Evolutionary conservation across 2,329 filamentous ascomycete genomes (phyloP).

Genomic region (Tricladium varicosporioides): DNA sequence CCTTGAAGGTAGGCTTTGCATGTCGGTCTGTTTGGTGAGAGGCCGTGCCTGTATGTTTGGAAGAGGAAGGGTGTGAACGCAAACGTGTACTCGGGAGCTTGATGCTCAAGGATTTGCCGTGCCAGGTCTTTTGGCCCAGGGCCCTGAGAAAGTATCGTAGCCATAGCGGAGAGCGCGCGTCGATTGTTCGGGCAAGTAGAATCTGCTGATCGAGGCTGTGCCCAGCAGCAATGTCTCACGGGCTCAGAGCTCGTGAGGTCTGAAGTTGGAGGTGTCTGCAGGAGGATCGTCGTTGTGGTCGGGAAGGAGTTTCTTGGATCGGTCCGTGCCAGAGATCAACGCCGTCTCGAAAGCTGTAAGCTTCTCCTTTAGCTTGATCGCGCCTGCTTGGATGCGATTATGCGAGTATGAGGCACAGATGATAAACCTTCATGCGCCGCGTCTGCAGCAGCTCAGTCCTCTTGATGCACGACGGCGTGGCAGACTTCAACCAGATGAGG

Average conservation of each 20-base stretch:
- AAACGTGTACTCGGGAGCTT: constrained; percentile 64
- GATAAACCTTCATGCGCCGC: constrained; percentile 4
- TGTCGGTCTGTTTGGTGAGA: constrained; percentile 73
- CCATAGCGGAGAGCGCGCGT: constrained; percentile 14
- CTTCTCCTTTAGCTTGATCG: background rate
- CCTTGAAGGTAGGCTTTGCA: constrained; percentile 86
- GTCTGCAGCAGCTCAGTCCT: constrained; percentile 12
- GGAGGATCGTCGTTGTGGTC: background rate
- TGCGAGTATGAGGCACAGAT: constrained; percentile 11
- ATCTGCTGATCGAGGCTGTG: background rate
- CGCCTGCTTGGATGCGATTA: constrained; percentile 1
- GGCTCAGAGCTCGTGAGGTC: background rate
- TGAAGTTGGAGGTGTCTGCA: background rate
- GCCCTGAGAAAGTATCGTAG: constrained; percentile 24
- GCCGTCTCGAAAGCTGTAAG: background rate
- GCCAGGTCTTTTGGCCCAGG: constrained; percentile 30
- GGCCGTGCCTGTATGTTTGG: constrained; percentile 78
- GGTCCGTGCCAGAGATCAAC: background rate
- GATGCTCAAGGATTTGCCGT: constrained; percentile 54
- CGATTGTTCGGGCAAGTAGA: background rate
- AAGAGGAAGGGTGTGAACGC: constrained; percentile 84
- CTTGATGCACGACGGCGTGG: constrained; percentile 12
- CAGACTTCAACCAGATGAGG: background rate
- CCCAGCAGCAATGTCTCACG: background rate
- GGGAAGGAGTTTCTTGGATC: background rate